Conservation (phyloP, 257 asterid genomes). For the Lantana camara region DNA sequence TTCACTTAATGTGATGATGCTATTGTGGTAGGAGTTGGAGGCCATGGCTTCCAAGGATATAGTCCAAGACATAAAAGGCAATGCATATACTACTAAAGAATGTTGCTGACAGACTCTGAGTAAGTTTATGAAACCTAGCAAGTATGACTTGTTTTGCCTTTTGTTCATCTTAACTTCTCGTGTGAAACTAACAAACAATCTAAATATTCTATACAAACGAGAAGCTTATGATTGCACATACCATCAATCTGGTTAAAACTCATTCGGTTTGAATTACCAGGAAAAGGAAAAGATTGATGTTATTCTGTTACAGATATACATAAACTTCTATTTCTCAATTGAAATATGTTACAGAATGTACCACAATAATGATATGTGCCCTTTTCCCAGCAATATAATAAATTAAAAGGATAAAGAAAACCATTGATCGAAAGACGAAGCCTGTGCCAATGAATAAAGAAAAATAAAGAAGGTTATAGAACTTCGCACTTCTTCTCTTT, state of each 20-base stretch:
- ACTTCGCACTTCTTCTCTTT: background rate
- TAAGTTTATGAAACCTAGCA: conserved; percentile 22
- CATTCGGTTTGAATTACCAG: background rate
- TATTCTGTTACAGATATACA: background rate
- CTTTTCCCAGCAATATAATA: background rate
- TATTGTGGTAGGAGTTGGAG: conserved; percentile 36
- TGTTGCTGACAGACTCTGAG: background rate
- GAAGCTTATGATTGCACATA: background rate
- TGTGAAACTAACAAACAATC: too few relatives aligned
- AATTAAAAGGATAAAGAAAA: background rate
- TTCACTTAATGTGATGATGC: conserved; percentile 8
- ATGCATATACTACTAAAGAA: conserved; percentile 30
- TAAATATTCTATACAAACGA: too few relatives aligned
- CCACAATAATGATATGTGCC: conserved; percentile 7
- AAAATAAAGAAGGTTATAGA: background rate
- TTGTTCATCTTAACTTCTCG: too few relatives aligned
- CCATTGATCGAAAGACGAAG: background rate
- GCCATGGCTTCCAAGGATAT: conserved; percentile 41
- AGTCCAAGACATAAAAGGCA: conserved; percentile 39
- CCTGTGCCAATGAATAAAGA: conserved; percentile 24
- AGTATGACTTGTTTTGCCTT: background rate
- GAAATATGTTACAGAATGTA: background rate
- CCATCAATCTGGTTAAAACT: background rate
- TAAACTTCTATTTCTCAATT: background rate
- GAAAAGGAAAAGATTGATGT: background rate